Conservation (phyloP, 2,329 filamentous ascomycete species). For the Bipolaris zeicola region DNA sequence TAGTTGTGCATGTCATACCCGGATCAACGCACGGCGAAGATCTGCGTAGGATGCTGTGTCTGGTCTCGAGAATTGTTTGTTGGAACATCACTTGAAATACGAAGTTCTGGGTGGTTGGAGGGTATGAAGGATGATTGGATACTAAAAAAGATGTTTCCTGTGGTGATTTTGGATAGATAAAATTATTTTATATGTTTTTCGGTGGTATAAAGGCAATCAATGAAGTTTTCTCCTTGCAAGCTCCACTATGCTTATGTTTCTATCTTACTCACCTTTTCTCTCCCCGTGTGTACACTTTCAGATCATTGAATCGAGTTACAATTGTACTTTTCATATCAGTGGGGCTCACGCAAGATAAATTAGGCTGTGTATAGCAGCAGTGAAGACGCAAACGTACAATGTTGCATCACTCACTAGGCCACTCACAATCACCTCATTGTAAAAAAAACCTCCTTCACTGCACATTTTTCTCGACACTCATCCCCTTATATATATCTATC, state of each 20-base stretch:
- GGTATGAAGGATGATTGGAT: not conserved
- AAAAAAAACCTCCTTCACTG: not conserved
- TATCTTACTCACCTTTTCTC: not conserved
- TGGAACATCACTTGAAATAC: not conserved
- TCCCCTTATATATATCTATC: not conserved
- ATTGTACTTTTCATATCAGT: no score
- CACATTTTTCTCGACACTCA: not conserved
- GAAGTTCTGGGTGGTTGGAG: no score
- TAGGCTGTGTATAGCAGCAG: not conserved
- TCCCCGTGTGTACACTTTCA: not conserved
- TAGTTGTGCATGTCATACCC: slow-evolving; percentile 1
- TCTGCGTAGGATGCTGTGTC: no score
- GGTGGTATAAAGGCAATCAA: not conserved
- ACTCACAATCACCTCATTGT: slow-evolving; percentile 10
- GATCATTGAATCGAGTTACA: not conserved
- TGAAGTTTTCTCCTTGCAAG: not conserved
- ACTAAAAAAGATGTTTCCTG: not conserved
- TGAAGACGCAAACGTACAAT: slow-evolving; percentile 11
- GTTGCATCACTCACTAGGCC: slow-evolving; percentile 2
- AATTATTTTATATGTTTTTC: not conserved
- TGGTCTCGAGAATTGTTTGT: not conserved
- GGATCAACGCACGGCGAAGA: not conserved
- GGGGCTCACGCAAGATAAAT: not conserved
- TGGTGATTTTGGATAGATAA: no score
- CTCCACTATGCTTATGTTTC: not conserved